These are phyloP conservation scores for Leucosporidium yakuticum DNA, from an alignment of 768 basidiomycete species.

Conservation along the genomic window DNA sequence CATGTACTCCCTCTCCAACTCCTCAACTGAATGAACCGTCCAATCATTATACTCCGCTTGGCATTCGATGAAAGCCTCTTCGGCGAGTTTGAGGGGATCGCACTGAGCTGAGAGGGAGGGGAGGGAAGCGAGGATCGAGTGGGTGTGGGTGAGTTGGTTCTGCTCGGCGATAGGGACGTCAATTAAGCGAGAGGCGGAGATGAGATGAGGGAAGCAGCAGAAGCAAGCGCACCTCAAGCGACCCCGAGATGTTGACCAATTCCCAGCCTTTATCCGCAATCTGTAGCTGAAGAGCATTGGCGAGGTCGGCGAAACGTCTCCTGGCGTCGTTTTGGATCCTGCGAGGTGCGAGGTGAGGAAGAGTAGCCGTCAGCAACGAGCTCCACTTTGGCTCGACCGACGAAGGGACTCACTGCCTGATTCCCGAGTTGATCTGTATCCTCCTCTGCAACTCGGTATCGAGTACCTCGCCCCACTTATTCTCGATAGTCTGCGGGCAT, in stretches of 20 bases:
- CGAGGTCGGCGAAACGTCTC: constrained; percentile 67
- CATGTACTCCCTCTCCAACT: constrained; percentile 69
- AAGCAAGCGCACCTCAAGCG: too few relatives aligned
- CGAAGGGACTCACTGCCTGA: constrained; percentile 61
- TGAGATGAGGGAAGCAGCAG: too few relatives aligned
- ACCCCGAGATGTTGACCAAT: too few relatives aligned
- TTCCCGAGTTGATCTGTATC: constrained; percentile 75
- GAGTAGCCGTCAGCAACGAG: neutral
- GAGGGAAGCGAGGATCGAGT: constrained; percentile 44
- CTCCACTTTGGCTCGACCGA: neutral
- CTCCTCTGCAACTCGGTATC: constrained; percentile 55
- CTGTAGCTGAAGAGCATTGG: constrained; percentile 67
- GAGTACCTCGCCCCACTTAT: too few relatives aligned
- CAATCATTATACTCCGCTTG: constrained; percentile 98
- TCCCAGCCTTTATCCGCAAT: constrained; percentile 40
- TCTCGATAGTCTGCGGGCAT: too few relatives aligned
- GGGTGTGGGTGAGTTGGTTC: too few relatives aligned
- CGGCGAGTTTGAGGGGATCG: constrained; percentile 55
- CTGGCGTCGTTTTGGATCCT: constrained; percentile 78
- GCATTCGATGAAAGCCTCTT: constrained; percentile 70
- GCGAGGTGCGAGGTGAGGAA: neutral
- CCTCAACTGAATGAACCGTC: constrained; percentile 81
- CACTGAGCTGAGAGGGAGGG: constrained; percentile 56
- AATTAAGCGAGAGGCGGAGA: too few relatives aligned
- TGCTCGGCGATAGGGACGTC: too few relatives aligned